Evolutionary conservation across 2,329 filamentous ascomycete species (phyloP), one percentile per base, ranked within the genome.

Genomic region (Alternaria conjuncta): DNA sequence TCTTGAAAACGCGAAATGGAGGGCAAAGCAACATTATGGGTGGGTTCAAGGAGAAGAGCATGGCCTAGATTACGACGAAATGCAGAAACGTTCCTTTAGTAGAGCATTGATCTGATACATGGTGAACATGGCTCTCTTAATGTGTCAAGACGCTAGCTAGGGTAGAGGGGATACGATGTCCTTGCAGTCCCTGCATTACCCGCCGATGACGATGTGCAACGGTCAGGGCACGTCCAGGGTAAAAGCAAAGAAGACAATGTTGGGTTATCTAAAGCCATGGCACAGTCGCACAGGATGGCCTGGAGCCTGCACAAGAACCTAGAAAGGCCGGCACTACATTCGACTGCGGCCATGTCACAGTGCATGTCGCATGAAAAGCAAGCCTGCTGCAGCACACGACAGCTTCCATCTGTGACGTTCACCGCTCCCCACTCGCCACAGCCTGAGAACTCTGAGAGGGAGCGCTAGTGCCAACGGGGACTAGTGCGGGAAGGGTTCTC

Each of bases 21-120:
- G 67, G 67, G 32, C 65, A 60, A 46, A 63, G 59, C 30, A 45
- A 28, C 10, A 62, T 64, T 28, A 56, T 59, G 47, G 68, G 67
- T 47, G 64, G 67, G 36, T 61, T 67, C 55, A 79, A 79, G 64
- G 78, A 79, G 68, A 82, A 81, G 74, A 80, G 77, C 70, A 78
- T 82, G 72, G 80, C 78, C 41, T 82, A 77, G 71, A 69, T 63
- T 44, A 63, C 49, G 57, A 65, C 43, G 50, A 60, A 55, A 61
- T 63, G 62, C 46, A 60, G 32, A 51, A 58, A 58, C 32, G 36
- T 55, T 63, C 41, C 20, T 51, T 59, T 60, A 26, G 15, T 43
- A 43, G 21, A 41, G 13, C 13, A 51, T 32, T 55, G 53, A 18
- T 28, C 20, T 25, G 36, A 20, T 28, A 15, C 36, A 20, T 41